Evolutionary conservation across 2,329 filamentous ascomycete genomes (phyloP), one percentile per base, ranked within the genome.

Genomic region (Aschersonia sp.): DNA sequence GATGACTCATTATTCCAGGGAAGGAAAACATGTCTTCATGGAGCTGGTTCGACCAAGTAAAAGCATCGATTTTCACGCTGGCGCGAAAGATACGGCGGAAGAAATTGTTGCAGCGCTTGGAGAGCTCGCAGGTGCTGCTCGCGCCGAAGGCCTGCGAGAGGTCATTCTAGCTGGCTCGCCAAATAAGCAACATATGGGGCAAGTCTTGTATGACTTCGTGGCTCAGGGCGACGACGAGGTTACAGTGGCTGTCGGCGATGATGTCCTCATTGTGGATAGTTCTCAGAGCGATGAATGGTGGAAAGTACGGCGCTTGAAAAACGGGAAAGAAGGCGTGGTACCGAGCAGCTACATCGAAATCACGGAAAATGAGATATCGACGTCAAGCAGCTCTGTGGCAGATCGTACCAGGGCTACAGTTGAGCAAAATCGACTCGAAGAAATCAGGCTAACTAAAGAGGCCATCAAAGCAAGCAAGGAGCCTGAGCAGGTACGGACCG

Each of bases 181-280:
- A 35, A 62, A 74, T 60, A 59, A 75, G 45, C 80, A 84, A 61
- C 94, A 87, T 71, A 91, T 84, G 60, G 92, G 89, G 7, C 77
- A 85, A 51, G 79, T 98, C 57, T 71, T 96, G 38, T 97, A 96
- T 61, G 91, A 97, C 60, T 98, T 98, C 63, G 85, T 88, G 80
- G 92, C 92, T 0, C 91, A 97, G 62, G 89, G 89, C 38, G 86
- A 95, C 5, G 92, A 98, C 58, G 92, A 98, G 65, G 91, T 98
- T 45, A 95, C 88, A 0, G 92, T 98, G 44, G 82, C 78, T 30
- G 77, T 84, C 29, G 92, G 85, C 41, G 92, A 98, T 60, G 91
- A 98, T 59, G 91, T 98, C 41, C 70, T 94, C 43, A 72, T 98
- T 47, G 64, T 97, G 48, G 91, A 98, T 60, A 89, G 96, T 59